phyloP scores from a whole-genome alignment of 1,284 basidiomycete species.

The Ceratobasidium sp. region DNA sequence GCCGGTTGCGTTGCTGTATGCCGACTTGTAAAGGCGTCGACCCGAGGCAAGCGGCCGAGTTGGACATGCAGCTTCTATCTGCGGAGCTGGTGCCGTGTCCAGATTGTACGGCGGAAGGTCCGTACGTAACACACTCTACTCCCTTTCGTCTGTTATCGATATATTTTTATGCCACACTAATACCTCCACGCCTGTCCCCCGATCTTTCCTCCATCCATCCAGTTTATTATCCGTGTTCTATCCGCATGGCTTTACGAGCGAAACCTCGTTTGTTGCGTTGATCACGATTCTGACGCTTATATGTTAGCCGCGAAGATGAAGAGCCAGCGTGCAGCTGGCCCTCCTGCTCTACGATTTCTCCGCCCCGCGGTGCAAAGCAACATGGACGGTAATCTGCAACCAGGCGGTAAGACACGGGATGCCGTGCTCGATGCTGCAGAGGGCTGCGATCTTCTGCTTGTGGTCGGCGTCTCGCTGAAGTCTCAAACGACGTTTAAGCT shows the following conservation, averaged over 20 bases:
- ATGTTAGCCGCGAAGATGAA: not conserved
- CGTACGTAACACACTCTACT: no score
- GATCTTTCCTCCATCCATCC: no score
- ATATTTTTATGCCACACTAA: no score
- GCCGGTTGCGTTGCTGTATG: not conserved
- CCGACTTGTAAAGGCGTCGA: not conserved
- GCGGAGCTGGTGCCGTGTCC: no score
- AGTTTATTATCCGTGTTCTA: no score
- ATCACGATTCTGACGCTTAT: not conserved
- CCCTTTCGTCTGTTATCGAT: no score
- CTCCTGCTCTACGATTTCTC: constrained; percentile 4
- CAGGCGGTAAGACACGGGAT: not conserved
- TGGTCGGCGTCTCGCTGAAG: constrained; percentile 14
- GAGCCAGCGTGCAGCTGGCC: not conserved
- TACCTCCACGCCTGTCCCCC: no score
- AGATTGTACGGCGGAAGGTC: no score
- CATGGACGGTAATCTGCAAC: not conserved
- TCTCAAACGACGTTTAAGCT: not conserved
- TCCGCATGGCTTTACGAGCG: no score
- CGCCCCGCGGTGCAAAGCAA: not conserved
- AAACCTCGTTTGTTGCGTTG: no score
- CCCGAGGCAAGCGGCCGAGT: no score
- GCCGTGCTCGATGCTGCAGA: not conserved
- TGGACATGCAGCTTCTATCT: no score
- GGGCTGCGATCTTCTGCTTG: constrained; percentile 3